Conservation (phyloP, 1,284 basidiomycete species). For the Boletus albobrunnescens region DNA sequence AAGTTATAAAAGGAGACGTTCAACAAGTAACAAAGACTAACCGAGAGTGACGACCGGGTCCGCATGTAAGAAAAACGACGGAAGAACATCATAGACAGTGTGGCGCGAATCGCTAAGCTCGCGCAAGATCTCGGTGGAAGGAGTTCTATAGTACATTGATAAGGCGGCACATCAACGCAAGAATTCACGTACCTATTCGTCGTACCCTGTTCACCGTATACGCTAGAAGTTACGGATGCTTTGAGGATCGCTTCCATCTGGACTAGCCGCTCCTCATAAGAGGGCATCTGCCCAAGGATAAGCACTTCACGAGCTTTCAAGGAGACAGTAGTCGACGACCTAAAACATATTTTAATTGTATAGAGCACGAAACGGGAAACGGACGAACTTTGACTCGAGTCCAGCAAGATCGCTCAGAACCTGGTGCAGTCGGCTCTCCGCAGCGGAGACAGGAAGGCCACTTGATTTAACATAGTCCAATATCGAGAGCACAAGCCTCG, state of each 20-base stretch:
- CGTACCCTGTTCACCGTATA: slow-evolving; percentile 83
- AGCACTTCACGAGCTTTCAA: slow-evolving; percentile 97
- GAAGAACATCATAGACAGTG: slow-evolving; percentile 96
- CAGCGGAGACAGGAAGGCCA: slow-evolving; percentile 67
- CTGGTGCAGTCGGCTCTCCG: slow-evolving; percentile 65
- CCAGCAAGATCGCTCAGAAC: slow-evolving; percentile 78
- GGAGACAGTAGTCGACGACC: slow-evolving; percentile 83
- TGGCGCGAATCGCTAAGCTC: slow-evolving; percentile 96
- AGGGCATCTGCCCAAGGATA: slow-evolving; percentile 94
- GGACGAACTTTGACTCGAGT: slow-evolving; percentile 79
- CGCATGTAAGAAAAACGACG: slow-evolving; percentile 88
- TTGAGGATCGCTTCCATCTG: slow-evolving; percentile 96
- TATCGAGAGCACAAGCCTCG: slow-evolving; percentile 80
- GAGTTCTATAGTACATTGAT: slow-evolving; percentile 46
- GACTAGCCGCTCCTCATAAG: slow-evolving; percentile 87
- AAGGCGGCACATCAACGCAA: neutral
- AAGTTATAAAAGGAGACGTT: slow-evolving; percentile 3
- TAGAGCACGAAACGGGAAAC: neutral
- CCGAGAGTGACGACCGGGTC: slow-evolving; percentile 84
- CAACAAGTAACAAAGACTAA: slow-evolving; percentile 33
- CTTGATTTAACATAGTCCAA: slow-evolving; percentile 86
- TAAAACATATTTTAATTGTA: slow-evolving; percentile 28
- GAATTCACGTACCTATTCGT: slow-evolving; percentile 48
- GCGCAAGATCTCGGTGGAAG: slow-evolving; percentile 82
- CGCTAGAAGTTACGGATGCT: slow-evolving; percentile 79